A percentile compares a stretch with the other conserved stretches of the same genome.
phyloP scores from a whole-genome alignment of 164 flowering plant species.

The Vitis cinerea region DNA sequence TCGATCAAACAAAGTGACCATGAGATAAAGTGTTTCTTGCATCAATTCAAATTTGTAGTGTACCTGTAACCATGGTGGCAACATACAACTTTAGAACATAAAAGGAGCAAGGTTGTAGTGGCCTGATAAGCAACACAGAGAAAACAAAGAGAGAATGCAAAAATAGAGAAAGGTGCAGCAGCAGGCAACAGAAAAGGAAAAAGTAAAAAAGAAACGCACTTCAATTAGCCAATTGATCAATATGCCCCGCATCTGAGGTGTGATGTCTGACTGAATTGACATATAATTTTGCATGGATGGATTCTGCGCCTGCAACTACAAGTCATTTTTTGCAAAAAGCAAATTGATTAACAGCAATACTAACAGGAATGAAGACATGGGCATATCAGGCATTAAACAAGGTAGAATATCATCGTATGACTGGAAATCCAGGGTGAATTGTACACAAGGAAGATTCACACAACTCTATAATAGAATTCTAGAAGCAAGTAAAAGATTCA shows the following conservation, averaged over 20 bases:
- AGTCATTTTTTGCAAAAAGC: conserved; percentile 4
- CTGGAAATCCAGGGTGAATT: too few species aligned
- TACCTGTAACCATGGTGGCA: conserved; percentile 45
- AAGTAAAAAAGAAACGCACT: conserved; percentile 28
- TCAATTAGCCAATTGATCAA: conserved; percentile 91
- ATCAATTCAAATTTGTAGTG: conserved; percentile 82
- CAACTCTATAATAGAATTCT: too few species aligned
- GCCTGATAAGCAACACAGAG: not conserved
- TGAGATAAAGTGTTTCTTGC: conserved; percentile 89
- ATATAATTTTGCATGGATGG: conserved; percentile 52
- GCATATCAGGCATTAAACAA: too few species aligned
- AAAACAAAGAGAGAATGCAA: not conserved
- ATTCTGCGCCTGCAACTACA: conserved; percentile 49
- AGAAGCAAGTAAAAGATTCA: too few species aligned
- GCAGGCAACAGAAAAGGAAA: too few species aligned
- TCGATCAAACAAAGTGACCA: conserved; percentile 65
- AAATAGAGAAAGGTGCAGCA: not conserved
- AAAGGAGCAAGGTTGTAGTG: not conserved
- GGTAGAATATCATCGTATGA: too few species aligned
- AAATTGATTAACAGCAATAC: not conserved
- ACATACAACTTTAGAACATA: not conserved
- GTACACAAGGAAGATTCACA: too few species aligned
- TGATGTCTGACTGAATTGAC: conserved; percentile 56
- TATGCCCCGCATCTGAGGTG: conserved; percentile 75
- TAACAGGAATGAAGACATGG: not conserved